Percentiles rank a stretch among this genome's conserved stretches.
phyloP scores from a whole-genome alignment of 768 basidiomycete species.

The Pleurotus giganteus region DNA sequence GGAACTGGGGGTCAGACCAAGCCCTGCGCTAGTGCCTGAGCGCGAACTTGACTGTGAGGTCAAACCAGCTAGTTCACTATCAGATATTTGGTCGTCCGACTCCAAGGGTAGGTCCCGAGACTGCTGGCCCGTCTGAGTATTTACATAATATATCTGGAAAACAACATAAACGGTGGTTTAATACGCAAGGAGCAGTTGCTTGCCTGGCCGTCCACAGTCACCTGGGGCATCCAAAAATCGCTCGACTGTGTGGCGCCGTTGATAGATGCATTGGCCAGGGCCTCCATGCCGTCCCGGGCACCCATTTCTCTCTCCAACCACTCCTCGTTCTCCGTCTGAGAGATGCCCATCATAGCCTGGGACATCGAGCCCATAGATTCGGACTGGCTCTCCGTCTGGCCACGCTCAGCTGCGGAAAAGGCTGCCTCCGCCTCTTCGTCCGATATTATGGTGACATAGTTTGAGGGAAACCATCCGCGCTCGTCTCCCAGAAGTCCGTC shows the following conservation, averaged over 20 bases:
- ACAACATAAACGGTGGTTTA: neutral
- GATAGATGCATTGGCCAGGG: constrained; percentile 25
- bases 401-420: constrained; percentile 48
- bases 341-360: constrained; percentile 37
- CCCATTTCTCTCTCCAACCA: constrained; percentile 53
- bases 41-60: constrained; percentile 58
- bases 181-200: constrained; percentile 22
- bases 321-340: constrained; percentile 49
- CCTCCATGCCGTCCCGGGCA: constrained; percentile 31
- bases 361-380: constrained; percentile 47
- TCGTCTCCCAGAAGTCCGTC: constrained; percentile 88
- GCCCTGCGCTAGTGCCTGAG: constrained; percentile 49
- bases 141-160: constrained; percentile 88
- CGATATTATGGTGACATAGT: constrained; percentile 81
- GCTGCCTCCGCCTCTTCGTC: constrained; percentile 79
- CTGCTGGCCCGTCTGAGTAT: constrained; percentile 81
- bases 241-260: constrained; percentile 45
- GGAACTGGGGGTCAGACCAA: constrained; percentile 42
- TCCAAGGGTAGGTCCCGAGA: constrained; percentile 84
- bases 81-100: constrained; percentile 60
- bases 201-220: constrained; percentile 82
- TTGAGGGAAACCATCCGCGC: constrained; percentile 97
- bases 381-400: constrained; percentile 25
- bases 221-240: constrained; percentile 91
- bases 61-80: constrained; percentile 60